A percentile compares a stretch with the other conserved stretches of the same genome.
Conservation (phyloP, 108 stramenopile genomes). For the Pseudonitzschia pungens region DNA sequence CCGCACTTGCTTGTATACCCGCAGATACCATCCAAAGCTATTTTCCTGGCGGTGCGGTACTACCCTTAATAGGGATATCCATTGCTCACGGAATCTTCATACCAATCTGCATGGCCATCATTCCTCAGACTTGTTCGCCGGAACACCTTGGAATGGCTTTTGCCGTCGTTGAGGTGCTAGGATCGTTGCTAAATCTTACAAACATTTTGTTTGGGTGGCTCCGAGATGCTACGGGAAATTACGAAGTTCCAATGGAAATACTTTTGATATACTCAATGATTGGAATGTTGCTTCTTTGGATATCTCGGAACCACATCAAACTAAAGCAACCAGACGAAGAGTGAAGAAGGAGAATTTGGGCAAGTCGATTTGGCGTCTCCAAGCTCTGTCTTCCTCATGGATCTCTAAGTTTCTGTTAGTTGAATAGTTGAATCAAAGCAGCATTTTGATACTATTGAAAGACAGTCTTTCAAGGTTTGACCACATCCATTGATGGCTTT, state of each 20-base stretch:
- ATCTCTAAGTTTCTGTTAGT: no score
- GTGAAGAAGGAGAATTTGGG: background rate
- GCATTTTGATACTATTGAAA: no score
- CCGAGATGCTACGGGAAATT: slow-evolving; percentile 5
- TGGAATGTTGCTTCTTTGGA: slow-evolving; percentile 1
- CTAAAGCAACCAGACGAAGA: background rate
- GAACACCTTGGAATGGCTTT: slow-evolving; percentile 6
- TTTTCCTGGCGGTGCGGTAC: slow-evolving; percentile 7
- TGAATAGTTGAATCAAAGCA: no score
- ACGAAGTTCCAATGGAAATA: slow-evolving; percentile 6
- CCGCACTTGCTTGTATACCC: slow-evolving; percentile 1
- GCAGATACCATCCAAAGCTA: background rate
- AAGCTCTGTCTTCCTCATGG: background rate
- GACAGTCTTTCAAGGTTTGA: no score
- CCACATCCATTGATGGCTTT: no score
- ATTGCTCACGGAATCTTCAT: slow-evolving; percentile 9
- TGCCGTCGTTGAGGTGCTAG: slow-evolving; percentile 15
- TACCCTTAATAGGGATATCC: slow-evolving; percentile 4
- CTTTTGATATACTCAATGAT: background rate
- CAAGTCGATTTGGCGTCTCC: background rate
- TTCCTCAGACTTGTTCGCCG: slow-evolving; percentile 5
- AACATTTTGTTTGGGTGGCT: slow-evolving; percentile 14
- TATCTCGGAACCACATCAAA: slow-evolving; percentile 6
- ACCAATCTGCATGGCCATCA: slow-evolving; percentile 12
- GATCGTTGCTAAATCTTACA: background rate